Conservation (phyloP, 2,329 filamentous ascomycete genomes). For the Zalaria sp. region DNA sequence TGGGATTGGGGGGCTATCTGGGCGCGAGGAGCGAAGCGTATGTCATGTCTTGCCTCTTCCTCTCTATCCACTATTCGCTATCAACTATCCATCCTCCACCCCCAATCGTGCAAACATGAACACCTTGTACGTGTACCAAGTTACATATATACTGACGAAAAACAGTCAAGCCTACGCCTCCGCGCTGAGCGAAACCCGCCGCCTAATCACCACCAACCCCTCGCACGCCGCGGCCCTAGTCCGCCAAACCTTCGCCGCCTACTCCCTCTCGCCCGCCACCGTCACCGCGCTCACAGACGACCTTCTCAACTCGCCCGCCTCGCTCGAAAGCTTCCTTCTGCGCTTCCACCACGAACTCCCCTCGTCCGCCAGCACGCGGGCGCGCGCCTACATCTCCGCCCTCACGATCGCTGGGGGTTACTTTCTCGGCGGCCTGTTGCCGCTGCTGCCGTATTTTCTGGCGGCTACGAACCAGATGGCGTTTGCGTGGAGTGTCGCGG, state of each 20-base stretch:
- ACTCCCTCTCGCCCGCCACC: slow-evolving; percentile 22
- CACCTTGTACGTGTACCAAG: too few relatives aligned
- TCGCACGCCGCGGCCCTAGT: slow-evolving; percentile 24
- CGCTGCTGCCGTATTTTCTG: slow-evolving; percentile 56
- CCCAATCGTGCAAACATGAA: too few relatives aligned
- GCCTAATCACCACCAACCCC: background rate
- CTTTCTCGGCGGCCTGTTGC: slow-evolving; percentile 56
- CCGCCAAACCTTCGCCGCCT: slow-evolving; percentile 25
- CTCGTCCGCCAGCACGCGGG: slow-evolving; percentile 25
- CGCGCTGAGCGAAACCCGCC: slow-evolving; percentile 27
- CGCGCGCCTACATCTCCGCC: slow-evolving; percentile 37
- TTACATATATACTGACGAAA: background rate
- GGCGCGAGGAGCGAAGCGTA: slow-evolving; percentile 37
- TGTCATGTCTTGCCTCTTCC: background rate
- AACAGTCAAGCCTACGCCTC: slow-evolving; percentile 26
- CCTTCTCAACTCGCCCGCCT: slow-evolving; percentile 11
- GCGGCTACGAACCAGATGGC: slow-evolving; percentile 28
- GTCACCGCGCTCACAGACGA: slow-evolving; percentile 9
- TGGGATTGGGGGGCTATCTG: slow-evolving; percentile 28
- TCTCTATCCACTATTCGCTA: background rate
- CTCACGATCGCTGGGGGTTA: slow-evolving; percentile 55
- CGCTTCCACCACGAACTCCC: slow-evolving; percentile 32
- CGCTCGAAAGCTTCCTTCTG: slow-evolving; percentile 32
- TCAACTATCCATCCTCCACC: background rate
- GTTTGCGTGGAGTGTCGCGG: slow-evolving; percentile 43